phyloP scores from a whole-genome alignment of 2,329 filamentous ascomycete genomes.

The Penicillium corylophilum region DNA sequence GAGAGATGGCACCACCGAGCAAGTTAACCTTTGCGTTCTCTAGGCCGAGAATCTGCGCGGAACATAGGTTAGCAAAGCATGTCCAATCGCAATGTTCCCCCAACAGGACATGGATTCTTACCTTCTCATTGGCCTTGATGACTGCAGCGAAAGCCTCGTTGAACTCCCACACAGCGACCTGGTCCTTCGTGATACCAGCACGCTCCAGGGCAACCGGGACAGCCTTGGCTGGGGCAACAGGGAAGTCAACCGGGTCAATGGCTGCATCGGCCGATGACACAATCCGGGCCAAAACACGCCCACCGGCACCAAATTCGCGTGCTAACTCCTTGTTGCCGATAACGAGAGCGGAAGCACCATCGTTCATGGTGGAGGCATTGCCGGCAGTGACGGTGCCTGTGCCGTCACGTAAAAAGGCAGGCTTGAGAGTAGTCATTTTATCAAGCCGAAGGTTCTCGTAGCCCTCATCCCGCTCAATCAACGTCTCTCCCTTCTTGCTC shows the following conservation, averaged over 20 bases:
- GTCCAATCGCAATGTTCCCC: background rate
- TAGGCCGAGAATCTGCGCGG: constrained; percentile 69
- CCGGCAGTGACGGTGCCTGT: constrained; percentile 90
- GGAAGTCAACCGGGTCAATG: constrained; percentile 89
- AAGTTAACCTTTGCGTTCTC: constrained; percentile 79
- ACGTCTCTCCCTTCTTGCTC: constrained; percentile 75
- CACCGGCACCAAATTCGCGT: constrained; percentile 72
- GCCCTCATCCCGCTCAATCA: constrained; percentile 83
- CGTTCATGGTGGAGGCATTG: constrained; percentile 91
- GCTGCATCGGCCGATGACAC: constrained; percentile 86
- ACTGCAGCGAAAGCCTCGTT: constrained; percentile 97
- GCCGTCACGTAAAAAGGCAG: constrained; percentile 83
- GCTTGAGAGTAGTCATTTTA: constrained; percentile 82
- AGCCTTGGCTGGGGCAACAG: constrained; percentile 85
- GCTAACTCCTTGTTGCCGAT: constrained; percentile 78
- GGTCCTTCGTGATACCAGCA: constrained; percentile 85
- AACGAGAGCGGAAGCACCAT: constrained; percentile 88
- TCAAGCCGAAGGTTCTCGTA: constrained; percentile 84
- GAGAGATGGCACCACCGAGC: constrained; percentile 84
- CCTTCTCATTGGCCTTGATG: constrained; percentile 91
- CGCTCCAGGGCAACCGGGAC: constrained; percentile 85
- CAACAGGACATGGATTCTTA: constrained; percentile 33
- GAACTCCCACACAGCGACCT: constrained; percentile 95
- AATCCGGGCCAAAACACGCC: constrained; percentile 82
- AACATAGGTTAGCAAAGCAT: constrained; percentile 15